Conservation (phyloP, 306 rosid species). For the Vigna angularis region DNA sequence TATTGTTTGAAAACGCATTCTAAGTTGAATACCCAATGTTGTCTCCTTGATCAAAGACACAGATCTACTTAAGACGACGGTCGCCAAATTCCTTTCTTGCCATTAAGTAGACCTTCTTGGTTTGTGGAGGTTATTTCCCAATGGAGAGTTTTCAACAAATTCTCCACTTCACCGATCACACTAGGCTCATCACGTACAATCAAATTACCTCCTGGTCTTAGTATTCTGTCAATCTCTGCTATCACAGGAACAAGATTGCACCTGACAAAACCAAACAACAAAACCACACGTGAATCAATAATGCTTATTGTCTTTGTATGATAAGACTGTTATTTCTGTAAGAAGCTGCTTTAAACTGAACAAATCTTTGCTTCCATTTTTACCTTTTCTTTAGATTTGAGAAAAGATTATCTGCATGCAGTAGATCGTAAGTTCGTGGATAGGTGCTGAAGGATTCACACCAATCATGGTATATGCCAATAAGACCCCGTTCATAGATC, state of each 20-base stretch:
- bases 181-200: constrained; percentile 72
- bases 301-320: not conserved
- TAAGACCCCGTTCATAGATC: constrained; percentile 83
- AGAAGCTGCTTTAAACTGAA: not conserved
- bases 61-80: constrained; percentile 53
- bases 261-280: constrained; percentile 51
- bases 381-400: constrained; percentile 73
- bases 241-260: constrained; percentile 72
- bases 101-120: constrained; percentile 76
- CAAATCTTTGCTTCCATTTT: not conserved
- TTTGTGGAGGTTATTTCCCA: constrained; percentile 82
- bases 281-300: not conserved
- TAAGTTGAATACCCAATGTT: constrained; percentile 25
- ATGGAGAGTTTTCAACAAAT: constrained; percentile 67
- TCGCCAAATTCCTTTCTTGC: constrained; percentile 77
- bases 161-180: constrained; percentile 66
- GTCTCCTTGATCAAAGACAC: constrained; percentile 44
- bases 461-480: constrained; percentile 93
- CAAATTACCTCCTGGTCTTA: constrained; percentile 79
- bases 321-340: not conserved
- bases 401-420: constrained; percentile 86
- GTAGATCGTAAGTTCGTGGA: constrained; percentile 82
- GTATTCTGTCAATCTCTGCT: constrained; percentile 78
- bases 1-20: constrained; percentile 1
- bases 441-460: constrained; percentile 90